Base-by-base conservation (phyloP, 1,284 basidiomycete species). In the Moniliophthora roreri region DNA sequence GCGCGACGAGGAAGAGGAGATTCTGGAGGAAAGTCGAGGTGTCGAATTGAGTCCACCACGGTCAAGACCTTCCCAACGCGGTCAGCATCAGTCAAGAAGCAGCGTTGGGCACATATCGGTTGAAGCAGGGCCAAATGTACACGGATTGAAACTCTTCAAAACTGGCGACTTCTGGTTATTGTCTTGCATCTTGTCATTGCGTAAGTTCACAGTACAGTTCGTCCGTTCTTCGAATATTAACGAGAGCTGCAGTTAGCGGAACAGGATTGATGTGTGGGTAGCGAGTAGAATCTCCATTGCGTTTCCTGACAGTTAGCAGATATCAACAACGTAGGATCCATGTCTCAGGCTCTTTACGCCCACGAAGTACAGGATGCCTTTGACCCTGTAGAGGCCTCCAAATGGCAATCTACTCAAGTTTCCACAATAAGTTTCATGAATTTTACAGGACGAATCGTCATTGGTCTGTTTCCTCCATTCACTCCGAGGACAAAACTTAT, bases 321-420 rank as follows among this genome's bases (percentile, higher is more conserved):
- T 63, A 97, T 97, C 73, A 96, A 96, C 71, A 98, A 98, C 61
- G 93, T 93, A 20, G 94, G 94, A n/a, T 88, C 89, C 0, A 93
- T 97, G 66, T 85, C 94, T 0, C 87, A 92, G 65, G 91, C 91
- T 0, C 76, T 98, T 11, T 92, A 86, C 56, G 82, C 87, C 11
- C 77, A 87, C 56, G 80, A 81, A 6, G 80, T 86, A 45, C 68
- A 38, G 34, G 28, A 46, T 1, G 63, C 76, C 3, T 91, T 88
- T 61, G 84, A 93, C 60, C 81, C 82, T 18, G 67, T 77, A 0
- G 76, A 79, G 57, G 85, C 93, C 0, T 78, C 85, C 1, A 81
- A 82, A 50, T 87, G 87, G 79, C 95, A 98, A 72, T 87, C 91
- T 0, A 77, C 82, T 3, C 93, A 96, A 63, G 94, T 98, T 0